A percentile compares a stretch with the other conserved stretches of the same genome.
These are phyloP conservation scores for Calonectria hongkongensis DNA, from an alignment of 2,329 filamentous ascomycete genomes.

Conservation along the genomic window DNA sequence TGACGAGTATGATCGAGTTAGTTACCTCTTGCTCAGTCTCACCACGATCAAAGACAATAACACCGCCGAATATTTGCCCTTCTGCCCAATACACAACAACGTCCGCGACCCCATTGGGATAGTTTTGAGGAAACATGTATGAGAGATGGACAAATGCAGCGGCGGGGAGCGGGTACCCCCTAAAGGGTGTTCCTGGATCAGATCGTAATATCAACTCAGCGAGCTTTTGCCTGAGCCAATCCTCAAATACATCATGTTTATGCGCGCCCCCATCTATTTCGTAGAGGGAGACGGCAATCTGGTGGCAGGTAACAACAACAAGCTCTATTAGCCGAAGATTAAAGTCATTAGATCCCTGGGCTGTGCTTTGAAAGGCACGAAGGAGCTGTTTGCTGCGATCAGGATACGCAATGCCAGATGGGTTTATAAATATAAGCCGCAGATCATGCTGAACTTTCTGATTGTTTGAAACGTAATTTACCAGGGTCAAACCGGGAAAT, in stretches of 20 bases:
- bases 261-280: slow-evolving; percentile 27
- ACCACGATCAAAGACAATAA: slow-evolving; percentile 42
- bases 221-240: background rate
- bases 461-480: background rate
- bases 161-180: background rate
- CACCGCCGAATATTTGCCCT: slow-evolving; percentile 39
- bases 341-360: slow-evolving; percentile 11
- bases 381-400: background rate
- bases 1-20: too few relatives aligned
- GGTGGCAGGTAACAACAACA: slow-evolving; percentile 29
- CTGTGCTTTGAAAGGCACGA: background rate
- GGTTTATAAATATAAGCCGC: too few relatives aligned
- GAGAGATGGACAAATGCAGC: slow-evolving; percentile 20
- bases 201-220: background rate
- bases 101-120: slow-evolving; percentile 33
- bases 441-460: background rate
- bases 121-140: slow-evolving; percentile 37
- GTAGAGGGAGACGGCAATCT: slow-evolving; percentile 26
- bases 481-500: background rate
- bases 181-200: background rate
- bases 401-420: background rate
- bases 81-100: slow-evolving; percentile 45
- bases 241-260: slow-evolving; percentile 26
- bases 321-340: slow-evolving; percentile 35
- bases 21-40: slow-evolving; percentile 41